Base-by-base conservation (phyloP, 2,329 filamentous ascomycete genomes). In the Botrytis tulipae region DNA sequence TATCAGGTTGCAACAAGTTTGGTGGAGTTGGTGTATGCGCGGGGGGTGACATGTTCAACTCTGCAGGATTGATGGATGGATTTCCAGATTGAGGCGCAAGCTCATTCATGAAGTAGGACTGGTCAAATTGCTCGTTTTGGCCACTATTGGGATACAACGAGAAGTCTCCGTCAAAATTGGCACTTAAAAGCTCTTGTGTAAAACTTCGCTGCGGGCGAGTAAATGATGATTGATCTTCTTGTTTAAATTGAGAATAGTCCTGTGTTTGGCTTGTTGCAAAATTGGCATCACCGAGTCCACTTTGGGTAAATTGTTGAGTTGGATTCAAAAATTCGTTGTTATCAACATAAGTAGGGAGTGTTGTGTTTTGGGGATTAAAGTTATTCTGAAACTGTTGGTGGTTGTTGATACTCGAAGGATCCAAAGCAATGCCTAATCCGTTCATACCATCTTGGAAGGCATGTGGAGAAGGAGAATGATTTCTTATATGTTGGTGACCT, bases 391-490 rank as follows among this genome's bases (percentile, higher is more conserved):
- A 85, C 32, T 73, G 80, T 84, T 83, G 82, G 84, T 79, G 82
- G 84, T 79, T 79, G 79, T 51, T 67, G 48, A 54, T 62, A 57
- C 60, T 67, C 60, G 66, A 44, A 59, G 73, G 42, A 79, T 91
- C 87, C 78, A 91, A 83, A 76, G 83, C 87, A 79, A 91, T 85
- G 80, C 88, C 89, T 77, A 90, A 84, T 61, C 79, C 79, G 84
- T 81, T 86, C 84, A 79, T 87, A 88, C 78, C 77, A 66, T 79
- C 78, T 73, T 78, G 78, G 85, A 85, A 82, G 83, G 82, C 79
- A 82, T 86, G 81, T 87, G 87, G 80, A 40, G 89, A 89, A 78
- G 89, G 88, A 79, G 90, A 91, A 82, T 89, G 89, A 77, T 84
- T 87, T 90, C 89, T 86, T 84, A 85, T 82, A 81, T 79, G 81